Conservation (phyloP, 1,284 basidiomycete species). For the Ganoderma leucocontextum region DNA sequence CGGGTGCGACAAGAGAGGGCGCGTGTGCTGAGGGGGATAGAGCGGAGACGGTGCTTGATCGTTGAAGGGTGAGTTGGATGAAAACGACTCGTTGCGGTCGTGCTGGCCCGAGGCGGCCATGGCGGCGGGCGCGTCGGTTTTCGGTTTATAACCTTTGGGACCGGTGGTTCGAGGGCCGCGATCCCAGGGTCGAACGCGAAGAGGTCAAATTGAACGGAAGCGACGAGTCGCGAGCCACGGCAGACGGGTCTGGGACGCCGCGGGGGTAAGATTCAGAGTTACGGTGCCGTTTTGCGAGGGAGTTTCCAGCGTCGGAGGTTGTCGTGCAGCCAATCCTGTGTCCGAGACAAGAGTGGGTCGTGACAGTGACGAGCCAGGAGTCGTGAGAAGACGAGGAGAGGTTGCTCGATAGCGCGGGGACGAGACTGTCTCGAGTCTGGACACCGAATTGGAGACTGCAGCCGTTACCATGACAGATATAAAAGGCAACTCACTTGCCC, state of each 20-base stretch:
- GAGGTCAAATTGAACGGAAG: background rate
- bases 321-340: background rate
- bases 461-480: constrained; percentile 10
- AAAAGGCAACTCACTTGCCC: constrained; percentile 17
- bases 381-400: constrained; percentile 1
- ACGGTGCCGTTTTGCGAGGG: background rate
- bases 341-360: background rate
- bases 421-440: background rate
- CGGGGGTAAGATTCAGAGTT: background rate
- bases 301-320: background rate
- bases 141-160: background rate
- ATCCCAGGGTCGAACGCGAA: background rate
- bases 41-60: constrained; percentile 19
- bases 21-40: constrained; percentile 29
- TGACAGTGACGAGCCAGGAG: background rate
- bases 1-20: constrained; percentile 26
- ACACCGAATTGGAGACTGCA: background rate
- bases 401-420: background rate
- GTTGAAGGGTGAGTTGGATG: constrained; percentile 28
- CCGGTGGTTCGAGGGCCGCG: background rate
- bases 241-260: background rate
- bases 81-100: constrained; percentile 17
- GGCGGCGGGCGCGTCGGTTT: background rate
- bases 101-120: constrained; percentile 6
- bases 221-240: background rate